Evolutionary conservation across 2,329 filamentous ascomycete genomes (phyloP), one percentile per base, ranked within the genome.

Genomic region (Neoarthrinium moseri): DNA sequence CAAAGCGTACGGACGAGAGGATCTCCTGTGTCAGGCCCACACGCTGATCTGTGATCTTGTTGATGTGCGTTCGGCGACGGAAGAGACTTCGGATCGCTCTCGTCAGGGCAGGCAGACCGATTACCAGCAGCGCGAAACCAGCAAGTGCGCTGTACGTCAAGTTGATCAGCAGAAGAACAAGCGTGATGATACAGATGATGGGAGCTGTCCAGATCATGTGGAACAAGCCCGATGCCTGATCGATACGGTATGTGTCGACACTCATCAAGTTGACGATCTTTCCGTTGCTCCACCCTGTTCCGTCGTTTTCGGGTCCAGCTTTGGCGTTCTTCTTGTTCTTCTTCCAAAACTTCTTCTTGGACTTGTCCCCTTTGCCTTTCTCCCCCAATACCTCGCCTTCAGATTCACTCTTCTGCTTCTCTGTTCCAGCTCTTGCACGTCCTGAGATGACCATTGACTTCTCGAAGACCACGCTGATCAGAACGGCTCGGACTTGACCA

Each of bases 1-100:
- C 92, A 60, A 97, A 96, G 21, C 91, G 82, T 20, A 96, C 91
- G 0, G 90, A 89, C 55, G 91, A 86, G 12, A 97, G 61, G 42
- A 97, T 95, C 62, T 97, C 92, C 62, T 96, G 91, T 0, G 91
- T 96, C 26, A 97, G 72, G 43, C 87, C 87, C 6, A 97, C 91
- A 51, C 92, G 83, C 68, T 95, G 88, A 62, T 97, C 92, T 2
- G 92, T 97, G 49, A 96, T 81, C 59, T 91, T 91, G 75, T 96
- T 97, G 73, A 97, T 96, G 23, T 67, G 74, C 56, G 81, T 82
- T 58, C 94, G 82, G 43, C 90, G 83, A 13, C 70, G 71, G 66
- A 96, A 89, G 13, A 97, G 73, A 43, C 78, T 81, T 53, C 85
- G 83, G 56, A 96, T 90, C 8, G 89, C 86, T 45, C 77, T 78